Evolutionary conservation across 2,329 filamentous ascomycete species (phyloP), one percentile per base, ranked within the genome.

Genomic region (Simplicillium aogashimaense): DNA sequence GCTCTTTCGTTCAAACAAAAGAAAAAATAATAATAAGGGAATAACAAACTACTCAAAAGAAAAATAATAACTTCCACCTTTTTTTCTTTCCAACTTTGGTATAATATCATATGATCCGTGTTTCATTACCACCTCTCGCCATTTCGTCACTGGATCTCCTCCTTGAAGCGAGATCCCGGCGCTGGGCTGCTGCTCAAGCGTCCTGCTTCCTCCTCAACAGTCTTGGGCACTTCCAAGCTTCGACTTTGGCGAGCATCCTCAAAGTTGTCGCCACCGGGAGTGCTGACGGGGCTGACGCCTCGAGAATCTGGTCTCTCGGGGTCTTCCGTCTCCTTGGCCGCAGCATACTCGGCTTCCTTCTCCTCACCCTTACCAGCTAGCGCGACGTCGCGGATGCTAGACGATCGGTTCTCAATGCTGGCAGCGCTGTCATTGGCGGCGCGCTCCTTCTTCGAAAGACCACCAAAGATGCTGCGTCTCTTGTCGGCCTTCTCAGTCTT

Each of bases 111-210:
- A 25, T 25, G 20, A 9, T 25, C 20, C 20, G 20, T 25, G 20
- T 25, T n/a, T n/a, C 20, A 25, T 25, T 25, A 25, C 20, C 20
- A 25, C 20, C 20, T 6, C n/a, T n/a, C n/a, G n/a, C n/a, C 20
- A 16, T 14, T n/a, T n/a, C 34, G 7, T 12, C 16, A 9, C 15
- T 60, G 53, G 41, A 80, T 66, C 45, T 73, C 70, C 58, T 82
- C 78, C 36, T 63, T 64, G 47, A 82, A 82, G 48, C 65, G 72
- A 31, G 76, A 77, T 45, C 74, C 73, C 39, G 76, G 61, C 4
- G 59, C 67, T 1, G 75, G 74, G 53, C 74, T 79, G 38, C 64
- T 64, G 36, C 66, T 66, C 36, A 63, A 59, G n/a, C 57, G 54
- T 15, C 47, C 47, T 0, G 49, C 52, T 13, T 53, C 48, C 11